Evolutionary conservation across 345 rosid species (phyloP), one percentile per base, ranked within the genome.

Genomic region (Toxicodendron radicans): DNA sequence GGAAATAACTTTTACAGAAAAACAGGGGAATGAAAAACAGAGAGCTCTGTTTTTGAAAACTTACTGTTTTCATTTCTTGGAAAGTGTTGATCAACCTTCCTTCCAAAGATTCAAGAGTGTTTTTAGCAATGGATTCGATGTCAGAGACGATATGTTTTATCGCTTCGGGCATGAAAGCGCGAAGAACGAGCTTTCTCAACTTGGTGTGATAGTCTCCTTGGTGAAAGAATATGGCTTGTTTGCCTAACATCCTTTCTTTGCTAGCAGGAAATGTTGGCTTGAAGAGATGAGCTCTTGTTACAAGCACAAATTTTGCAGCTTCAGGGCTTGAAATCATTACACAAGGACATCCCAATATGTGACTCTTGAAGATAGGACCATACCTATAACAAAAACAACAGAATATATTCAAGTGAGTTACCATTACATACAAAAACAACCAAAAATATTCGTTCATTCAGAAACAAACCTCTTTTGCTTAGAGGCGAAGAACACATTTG

Each of bases 191-290:
- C 75, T 88, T 94, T 75, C 97, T 83, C 65, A 94, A 70, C 75
- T 87, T 87, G 75, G 78, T 13, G 63, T 94, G 98, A 71, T 91
- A 94, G 13, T 89, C 88, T 59, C 98, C 98, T 72, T 89, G 95
- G 79, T 86, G 92, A 74, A 94, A 94, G 80, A 94, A 94, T 71
- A 94, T 85, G 56, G 95, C 97, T 78, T 90, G 88, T 73, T 83
- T 87, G 20, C 98, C 98, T 0, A 94, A 23, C 92, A 91, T 89
- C 86, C 90, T 87, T 83, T 94, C 98, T 80, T 94, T 94, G 66
- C 95, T 91, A 3, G 91, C 92, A 0, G 97, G 98, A 62, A 89
- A 94, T 63, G 95, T 90, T 4, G 98, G 98, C 78, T 94, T 91
- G 82, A 94, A 94, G 59, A 94, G 90, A 74, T 90, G 82, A 24